A percentile compares a stretch with the other conserved stretches of the same genome.
These are phyloP conservation scores for Neonectria hederae DNA, from an alignment of 2,329 filamentous ascomycete species.

Conservation along the genomic window DNA sequence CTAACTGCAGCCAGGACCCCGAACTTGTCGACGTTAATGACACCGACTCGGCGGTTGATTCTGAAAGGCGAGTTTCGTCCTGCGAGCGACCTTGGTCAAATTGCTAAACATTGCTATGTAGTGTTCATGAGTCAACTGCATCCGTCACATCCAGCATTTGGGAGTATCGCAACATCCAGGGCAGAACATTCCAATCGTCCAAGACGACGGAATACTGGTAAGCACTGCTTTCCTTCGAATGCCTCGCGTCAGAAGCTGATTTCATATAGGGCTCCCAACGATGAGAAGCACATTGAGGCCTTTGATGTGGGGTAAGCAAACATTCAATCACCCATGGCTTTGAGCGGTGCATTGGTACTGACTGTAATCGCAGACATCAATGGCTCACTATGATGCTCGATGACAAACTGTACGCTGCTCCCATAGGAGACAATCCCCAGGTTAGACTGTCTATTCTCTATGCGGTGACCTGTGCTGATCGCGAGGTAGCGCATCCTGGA, in stretches of 20 bases:
- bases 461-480: neutral
- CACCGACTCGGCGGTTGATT: slow-evolving; percentile 5
- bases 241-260: neutral
- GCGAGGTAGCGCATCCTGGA: neutral
- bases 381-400: neutral
- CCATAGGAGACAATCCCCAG: neutral
- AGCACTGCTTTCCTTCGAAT: neutral
- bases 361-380: neutral
- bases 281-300: slow-evolving; percentile 6
- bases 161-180: neutral
- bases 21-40: neutral
- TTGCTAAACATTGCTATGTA: neutral
- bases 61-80: slow-evolving; percentile 14
- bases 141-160: neutral
- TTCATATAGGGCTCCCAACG: neutral
- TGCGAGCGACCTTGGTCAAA: too few relatives aligned
- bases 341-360: neutral
- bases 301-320: neutral
- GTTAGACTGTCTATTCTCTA: neutral
- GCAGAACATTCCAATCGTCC: slow-evolving; percentile 2
- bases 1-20: neutral
- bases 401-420: neutral
- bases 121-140: slow-evolving; percentile 10
- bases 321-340: neutral
- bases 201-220: slow-evolving; percentile 1